Base-by-base conservation (phyloP, 1,139 yeast species). In the Kodamaea sp. region DNA sequence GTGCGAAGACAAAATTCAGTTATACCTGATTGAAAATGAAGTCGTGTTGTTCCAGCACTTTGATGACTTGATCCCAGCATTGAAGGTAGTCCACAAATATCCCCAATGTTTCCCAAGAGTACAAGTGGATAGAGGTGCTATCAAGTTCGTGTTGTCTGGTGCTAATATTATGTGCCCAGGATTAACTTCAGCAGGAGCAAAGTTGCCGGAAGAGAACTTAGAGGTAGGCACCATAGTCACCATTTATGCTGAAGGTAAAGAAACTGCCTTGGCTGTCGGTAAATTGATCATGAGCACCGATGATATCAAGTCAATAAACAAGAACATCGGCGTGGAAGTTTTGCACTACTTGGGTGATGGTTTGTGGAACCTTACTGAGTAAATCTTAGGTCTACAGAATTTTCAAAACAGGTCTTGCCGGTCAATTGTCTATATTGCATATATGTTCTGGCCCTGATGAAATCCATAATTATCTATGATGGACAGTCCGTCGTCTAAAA, bases 141-240 rank as follows among this genome's bases (percentile, higher is more conserved):
- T 90, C 56, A 90, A 90, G 62, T 90, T 90, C 53, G 95, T 90
- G 15, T 67, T 90, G 23, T 84, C 95, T 2, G 97, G 97, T 35
- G 97, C 97, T 22, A 89, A 89, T 55, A 85, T 90, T 50, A 90
- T 89, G 97, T 90, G 97, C 63, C 97, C 97, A 4, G 98, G 98
- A 16, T 72, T 90, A 46, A 90, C 97, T 0, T 86, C 96, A 13
- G 74, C 86, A 7, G 97, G 97, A 28, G 97, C 96, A 19, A 62
- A 68, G 39, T 68, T 90, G 42, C 97, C 97, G 10, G 92, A 83
- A 19, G 78, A 73, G 38, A 73, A 78, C 21, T 62, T 73, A 51
- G 80, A 79, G 33, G 70, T 77, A 49, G 95, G 77, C 37, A 72
- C 80, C 15, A 74, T 87, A 25, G 96, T 90, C 22, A 75, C 87